Evolutionary conservation across 768 basidiomycete genomes (phyloP).

Genomic region (Psilocybe cubensis): DNA sequence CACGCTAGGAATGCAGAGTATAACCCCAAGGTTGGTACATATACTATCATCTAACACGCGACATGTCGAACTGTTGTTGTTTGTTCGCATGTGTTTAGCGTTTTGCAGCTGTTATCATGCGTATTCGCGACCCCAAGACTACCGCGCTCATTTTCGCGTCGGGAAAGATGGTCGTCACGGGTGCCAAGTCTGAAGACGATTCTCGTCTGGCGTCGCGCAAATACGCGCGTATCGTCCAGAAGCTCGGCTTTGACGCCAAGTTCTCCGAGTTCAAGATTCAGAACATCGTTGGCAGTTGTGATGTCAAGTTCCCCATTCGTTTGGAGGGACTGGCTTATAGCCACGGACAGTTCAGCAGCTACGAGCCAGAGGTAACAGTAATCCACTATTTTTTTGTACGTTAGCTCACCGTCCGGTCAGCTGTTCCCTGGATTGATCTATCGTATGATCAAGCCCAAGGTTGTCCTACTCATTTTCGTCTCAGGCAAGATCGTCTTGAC

Average conservation of each 20-base stretch:
- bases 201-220: constrained; percentile 96
- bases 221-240: constrained; percentile 99
- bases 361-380: constrained; percentile 89
- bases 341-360: constrained; percentile 97
- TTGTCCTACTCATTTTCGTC: constrained; percentile 97
- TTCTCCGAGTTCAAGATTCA: constrained; percentile 99
- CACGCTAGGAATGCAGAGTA: constrained; percentile 99
- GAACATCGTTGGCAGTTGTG: constrained; percentile 98
- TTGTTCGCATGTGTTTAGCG: constrained; percentile 73
- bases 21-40: constrained; percentile 95
- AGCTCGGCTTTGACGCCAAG: constrained; percentile 98
- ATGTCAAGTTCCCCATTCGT: constrained; percentile 98
- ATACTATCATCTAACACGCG: constrained; percentile 43
- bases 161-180: constrained; percentile 99
- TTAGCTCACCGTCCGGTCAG: constrained; percentile 43
- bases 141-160: constrained; percentile 99
- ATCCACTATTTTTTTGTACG: background rate
- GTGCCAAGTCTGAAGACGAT: constrained; percentile 98
- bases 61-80: constrained; percentile 66
- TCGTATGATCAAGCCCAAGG: constrained; percentile 99
- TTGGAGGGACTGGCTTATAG: constrained; percentile 96
- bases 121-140: constrained; percentile 99
- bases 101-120: constrained; percentile 99
- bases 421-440: constrained; percentile 99
- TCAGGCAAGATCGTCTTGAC: constrained; percentile 99